Conservation (phyloP, 2,329 filamentous ascomycete species). For the Colletotrichum destructivum region DNA sequence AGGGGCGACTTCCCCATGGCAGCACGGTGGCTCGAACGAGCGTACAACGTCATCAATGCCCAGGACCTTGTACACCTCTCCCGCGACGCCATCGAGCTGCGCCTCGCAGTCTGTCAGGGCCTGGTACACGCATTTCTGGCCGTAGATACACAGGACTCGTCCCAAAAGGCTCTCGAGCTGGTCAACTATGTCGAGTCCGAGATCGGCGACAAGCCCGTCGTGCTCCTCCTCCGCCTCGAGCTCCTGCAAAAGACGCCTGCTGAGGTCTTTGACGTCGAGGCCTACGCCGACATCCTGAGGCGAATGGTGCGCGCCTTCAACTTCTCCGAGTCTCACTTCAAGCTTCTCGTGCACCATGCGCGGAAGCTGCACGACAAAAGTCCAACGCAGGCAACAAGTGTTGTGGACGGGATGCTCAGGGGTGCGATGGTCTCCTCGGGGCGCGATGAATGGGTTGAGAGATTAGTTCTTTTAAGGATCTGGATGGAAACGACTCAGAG, state of each 20-base stretch:
- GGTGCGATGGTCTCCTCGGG: conserved; percentile 65
- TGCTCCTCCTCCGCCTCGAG: conserved; percentile 79
- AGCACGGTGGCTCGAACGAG: conserved; percentile 81
- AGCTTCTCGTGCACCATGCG: conserved; percentile 77
- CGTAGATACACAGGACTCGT: conserved; percentile 58
- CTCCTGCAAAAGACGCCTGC: conserved; percentile 66
- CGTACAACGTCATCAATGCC: conserved; percentile 70
- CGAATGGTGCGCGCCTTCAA: conserved; percentile 74
- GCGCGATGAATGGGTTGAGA: conserved; percentile 76
- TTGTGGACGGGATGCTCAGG: conserved; percentile 76
- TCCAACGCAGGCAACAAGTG: conserved; percentile 61
- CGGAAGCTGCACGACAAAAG: conserved; percentile 73
- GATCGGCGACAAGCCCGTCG: conserved; percentile 74
- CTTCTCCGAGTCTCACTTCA: conserved; percentile 75
- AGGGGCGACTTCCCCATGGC: conserved; percentile 70
- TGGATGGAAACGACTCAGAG: conserved; percentile 72
- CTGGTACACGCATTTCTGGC: conserved; percentile 70
- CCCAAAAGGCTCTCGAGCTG: conserved; percentile 69
- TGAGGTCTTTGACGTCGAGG: conserved; percentile 63
- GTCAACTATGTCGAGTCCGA: conserved; percentile 75
- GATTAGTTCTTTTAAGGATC: conserved; percentile 76
- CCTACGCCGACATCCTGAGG: conserved; percentile 69
- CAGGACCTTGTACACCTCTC: conserved; percentile 71
- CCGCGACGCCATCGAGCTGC: conserved; percentile 74
- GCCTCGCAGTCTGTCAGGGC: conserved; percentile 76